Conservation (phyloP, 257 asterid species). For the Mitragyna speciosa region DNA sequence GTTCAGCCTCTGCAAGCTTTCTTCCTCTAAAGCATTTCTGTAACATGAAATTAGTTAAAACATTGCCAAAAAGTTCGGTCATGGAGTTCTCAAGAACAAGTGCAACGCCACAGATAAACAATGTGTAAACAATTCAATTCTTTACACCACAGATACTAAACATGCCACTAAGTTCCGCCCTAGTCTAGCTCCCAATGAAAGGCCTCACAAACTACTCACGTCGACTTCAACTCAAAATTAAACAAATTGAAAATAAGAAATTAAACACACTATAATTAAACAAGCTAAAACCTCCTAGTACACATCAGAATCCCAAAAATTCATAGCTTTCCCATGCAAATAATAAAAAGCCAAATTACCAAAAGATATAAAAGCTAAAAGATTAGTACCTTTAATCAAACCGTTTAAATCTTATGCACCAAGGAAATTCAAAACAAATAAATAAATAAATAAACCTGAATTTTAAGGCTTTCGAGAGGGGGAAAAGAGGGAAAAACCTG, state of each 20-base stretch:
- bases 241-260: too few relatives aligned
- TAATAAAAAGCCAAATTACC: background rate
- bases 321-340: background rate
- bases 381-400: background rate
- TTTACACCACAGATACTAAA: background rate
- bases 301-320: background rate
- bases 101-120: background rate
- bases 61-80: background rate
- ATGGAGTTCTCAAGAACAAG: background rate
- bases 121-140: background rate
- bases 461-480: background rate
- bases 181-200: background rate
- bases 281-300: background rate
- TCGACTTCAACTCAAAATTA: too few relatives aligned
- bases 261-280: background rate
- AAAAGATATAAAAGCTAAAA: background rate
- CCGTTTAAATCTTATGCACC: background rate
- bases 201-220: background rate
- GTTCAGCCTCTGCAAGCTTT: slow-evolving; percentile 70
- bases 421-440: background rate
- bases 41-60: slow-evolving; percentile 40
- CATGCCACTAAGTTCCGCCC: background rate
- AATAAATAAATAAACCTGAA: background rate
- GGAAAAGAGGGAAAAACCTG: slow-evolving; percentile 43
- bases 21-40: slow-evolving; percentile 98